These are phyloP conservation scores for Cryphonectria carpinicola DNA, from an alignment of 2,329 filamentous ascomycete genomes.

Conservation along the genomic window DNA sequence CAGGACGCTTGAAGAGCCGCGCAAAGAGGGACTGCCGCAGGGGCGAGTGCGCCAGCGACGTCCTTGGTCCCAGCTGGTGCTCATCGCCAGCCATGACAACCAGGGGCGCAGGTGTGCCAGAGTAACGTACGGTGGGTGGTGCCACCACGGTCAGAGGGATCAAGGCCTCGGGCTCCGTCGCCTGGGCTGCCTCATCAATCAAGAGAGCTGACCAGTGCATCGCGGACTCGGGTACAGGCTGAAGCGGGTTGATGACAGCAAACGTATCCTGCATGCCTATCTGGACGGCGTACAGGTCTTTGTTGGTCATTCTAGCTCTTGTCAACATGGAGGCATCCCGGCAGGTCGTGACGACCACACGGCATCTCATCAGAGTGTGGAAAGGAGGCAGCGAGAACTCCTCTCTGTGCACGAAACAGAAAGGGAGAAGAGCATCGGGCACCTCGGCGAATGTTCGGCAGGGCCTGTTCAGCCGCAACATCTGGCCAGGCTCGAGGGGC, in stretches of 20 bases:
- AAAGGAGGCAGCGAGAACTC: constrained; percentile 31
- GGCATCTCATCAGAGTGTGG: constrained; percentile 30
- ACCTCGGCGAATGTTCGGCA: constrained; percentile 31
- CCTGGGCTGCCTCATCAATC: constrained; percentile 35
- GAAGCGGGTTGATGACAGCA: constrained; percentile 28
- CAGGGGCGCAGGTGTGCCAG: constrained; percentile 26
- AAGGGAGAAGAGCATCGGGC: constrained; percentile 29
- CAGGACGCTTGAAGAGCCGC: constrained; percentile 31
- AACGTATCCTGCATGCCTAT: constrained; percentile 8
- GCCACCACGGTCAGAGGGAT: constrained; percentile 32
- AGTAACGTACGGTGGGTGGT: constrained; percentile 23
- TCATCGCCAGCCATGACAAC: constrained; percentile 36
- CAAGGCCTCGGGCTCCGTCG: constrained; percentile 32
- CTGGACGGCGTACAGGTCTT: constrained; percentile 31
- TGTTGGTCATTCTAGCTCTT: constrained; percentile 32
- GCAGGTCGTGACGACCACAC: constrained; percentile 33
- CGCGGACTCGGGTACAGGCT: constrained; percentile 10
- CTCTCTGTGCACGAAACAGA: constrained; percentile 29
- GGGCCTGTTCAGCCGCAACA: constrained; percentile 33
- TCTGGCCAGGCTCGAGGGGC: constrained; percentile 25
- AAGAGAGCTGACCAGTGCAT: constrained; percentile 34
- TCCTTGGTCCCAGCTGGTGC: constrained; percentile 33
- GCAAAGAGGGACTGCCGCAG: constrained; percentile 32
- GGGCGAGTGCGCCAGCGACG: constrained; percentile 27
- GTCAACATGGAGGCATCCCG: constrained; percentile 33